phyloP scores from a whole-genome alignment of 495 filamentous ascomycete species.

The Apiosordaria backusii region DNA sequence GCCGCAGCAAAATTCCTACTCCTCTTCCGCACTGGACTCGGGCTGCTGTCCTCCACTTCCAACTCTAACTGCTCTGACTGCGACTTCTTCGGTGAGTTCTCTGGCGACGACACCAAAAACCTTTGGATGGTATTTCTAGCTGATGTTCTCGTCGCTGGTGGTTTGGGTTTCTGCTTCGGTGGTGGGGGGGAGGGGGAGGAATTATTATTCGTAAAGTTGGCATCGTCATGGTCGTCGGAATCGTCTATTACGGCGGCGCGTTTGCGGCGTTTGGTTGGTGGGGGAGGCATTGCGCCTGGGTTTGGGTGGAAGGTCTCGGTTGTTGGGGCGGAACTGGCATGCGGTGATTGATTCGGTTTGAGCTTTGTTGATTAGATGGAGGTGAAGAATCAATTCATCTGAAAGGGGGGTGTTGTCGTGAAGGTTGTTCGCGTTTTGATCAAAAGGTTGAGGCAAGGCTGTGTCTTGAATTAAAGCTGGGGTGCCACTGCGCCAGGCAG shows the following conservation, averaged over 20 bases:
- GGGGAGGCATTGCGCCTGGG: constrained; percentile 47
- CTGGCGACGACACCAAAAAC: constrained; percentile 36
- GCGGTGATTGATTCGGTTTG: not conserved
- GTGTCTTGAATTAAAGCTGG: not conserved
- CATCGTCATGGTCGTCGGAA: constrained; percentile 35
- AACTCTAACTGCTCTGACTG: not conserved
- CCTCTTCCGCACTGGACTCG: constrained; percentile 36
- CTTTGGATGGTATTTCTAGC: constrained; percentile 37
- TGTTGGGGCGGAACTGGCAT: not conserved
- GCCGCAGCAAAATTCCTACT: constrained; percentile 17
- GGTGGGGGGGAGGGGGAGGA: not conserved
- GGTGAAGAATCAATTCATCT: not conserved
- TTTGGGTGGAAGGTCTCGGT: not conserved
- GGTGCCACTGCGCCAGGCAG: not conserved
- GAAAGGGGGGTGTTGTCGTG: not conserved
- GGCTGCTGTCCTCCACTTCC: constrained; percentile 2
- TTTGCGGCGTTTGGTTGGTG: constrained; percentile 51
- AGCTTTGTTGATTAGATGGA: not conserved
- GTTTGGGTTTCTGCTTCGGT: not conserved
- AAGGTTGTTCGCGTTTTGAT: not conserved
- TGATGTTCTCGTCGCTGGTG: constrained; percentile 20
- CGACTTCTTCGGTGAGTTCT: not conserved
- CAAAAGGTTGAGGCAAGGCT: not conserved
- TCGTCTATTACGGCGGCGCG: constrained; percentile 27
- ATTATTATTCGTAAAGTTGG: not conserved